A percentile compares a stretch with the other conserved stretches of the same genome.
Evolutionary conservation across 192 early-diverging fungal species (phyloP).

Genomic region (Coemansia sp.): DNA sequence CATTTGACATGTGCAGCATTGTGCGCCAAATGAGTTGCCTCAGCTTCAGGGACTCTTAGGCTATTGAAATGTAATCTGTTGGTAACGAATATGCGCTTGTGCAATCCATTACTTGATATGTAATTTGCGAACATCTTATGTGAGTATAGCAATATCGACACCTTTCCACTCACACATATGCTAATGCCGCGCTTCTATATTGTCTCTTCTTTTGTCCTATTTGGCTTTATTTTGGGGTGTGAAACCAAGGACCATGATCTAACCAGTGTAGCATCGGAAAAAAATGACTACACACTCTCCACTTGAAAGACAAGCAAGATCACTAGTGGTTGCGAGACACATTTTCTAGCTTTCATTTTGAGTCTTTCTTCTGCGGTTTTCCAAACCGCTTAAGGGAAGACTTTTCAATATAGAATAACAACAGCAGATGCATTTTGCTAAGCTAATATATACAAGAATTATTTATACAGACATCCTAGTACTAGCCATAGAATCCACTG

Average conservation of each 20-base stretch:
- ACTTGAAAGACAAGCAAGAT: not conserved
- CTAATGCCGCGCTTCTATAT: not conserved
- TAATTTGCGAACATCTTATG: not conserved
- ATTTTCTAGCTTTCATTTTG: not conserved
- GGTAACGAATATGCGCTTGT: not conserved
- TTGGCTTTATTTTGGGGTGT: not conserved
- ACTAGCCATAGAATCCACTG: not conserved
- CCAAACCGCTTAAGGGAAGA: not conserved
- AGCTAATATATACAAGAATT: no score
- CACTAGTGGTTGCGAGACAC: not conserved
- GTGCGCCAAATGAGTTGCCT: constrained; percentile 11
- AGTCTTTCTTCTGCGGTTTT: not conserved
- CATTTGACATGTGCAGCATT: not conserved
- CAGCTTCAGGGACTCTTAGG: not conserved
- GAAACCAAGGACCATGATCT: not conserved
- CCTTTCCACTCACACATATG: not conserved
- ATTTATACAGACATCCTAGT: not conserved
- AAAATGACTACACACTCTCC: not conserved
- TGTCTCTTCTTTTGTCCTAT: not conserved
- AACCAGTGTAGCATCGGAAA: not conserved
- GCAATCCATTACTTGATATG: not conserved
- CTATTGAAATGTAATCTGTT: not conserved
- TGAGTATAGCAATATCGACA: not conserved
- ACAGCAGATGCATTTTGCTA: not conserved
- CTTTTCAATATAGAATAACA: not conserved